These are phyloP conservation scores for Claviceps capensis DNA, from an alignment of 2,329 filamentous ascomycete genomes.

Conservation along the genomic window DNA sequence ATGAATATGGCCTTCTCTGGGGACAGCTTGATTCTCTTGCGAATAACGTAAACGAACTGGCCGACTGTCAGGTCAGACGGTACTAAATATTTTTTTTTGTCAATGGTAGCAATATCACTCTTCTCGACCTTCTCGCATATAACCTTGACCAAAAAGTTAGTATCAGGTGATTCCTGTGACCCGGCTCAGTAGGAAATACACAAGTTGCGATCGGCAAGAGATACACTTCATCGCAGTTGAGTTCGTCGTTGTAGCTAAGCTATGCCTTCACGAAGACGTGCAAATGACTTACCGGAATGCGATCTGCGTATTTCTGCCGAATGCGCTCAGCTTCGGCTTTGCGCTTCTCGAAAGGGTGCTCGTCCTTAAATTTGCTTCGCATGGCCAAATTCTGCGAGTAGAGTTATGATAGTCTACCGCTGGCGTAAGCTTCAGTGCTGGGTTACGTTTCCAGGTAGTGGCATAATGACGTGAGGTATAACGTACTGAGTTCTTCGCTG, in stretches of 20 bases:
- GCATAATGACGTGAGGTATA: not conserved
- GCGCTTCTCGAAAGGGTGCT: constrained; percentile 99
- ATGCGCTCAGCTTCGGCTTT: constrained; percentile 99
- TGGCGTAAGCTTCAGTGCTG: constrained; percentile 1
- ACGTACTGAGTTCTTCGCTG: not conserved
- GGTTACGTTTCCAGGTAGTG: not conserved
- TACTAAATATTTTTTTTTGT: constrained; percentile 99
- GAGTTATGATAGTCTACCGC: not conserved
- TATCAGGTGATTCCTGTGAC: not conserved
- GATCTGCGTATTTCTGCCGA: constrained; percentile 96
- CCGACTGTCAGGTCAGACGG: constrained; percentile 95
- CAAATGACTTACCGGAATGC: constrained; percentile 71
- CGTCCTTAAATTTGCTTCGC: constrained; percentile 99
- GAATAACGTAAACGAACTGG: constrained; percentile 99
- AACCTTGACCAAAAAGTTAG: constrained; percentile 42
- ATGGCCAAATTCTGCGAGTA: constrained; percentile 42
- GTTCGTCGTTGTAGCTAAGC: not conserved
- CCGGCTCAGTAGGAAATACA: not conserved
- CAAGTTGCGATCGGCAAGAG: not conserved
- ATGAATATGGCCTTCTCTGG: constrained; percentile 99
- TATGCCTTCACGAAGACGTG: not conserved
- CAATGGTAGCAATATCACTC: constrained; percentile 97
- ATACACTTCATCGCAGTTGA: not conserved
- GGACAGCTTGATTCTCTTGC: constrained; percentile 98
- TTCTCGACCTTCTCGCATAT: constrained; percentile 99